phyloP scores from a whole-genome alignment of 1,139 yeast species.

The Pichia norvegensis region DNA sequence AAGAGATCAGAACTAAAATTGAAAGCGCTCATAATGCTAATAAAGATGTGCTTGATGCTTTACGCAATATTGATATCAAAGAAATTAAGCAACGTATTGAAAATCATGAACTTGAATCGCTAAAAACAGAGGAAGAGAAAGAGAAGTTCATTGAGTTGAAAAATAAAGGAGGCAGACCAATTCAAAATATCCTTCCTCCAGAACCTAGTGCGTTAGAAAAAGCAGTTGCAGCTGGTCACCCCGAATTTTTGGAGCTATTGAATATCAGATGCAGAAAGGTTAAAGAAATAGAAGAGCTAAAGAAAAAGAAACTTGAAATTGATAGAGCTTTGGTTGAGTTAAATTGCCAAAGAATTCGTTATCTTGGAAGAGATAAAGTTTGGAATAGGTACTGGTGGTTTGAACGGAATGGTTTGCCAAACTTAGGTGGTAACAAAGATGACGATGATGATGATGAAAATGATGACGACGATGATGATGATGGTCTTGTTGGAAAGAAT shows the following conservation, averaged over 20 bases:
- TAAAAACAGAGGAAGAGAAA: constrained; percentile 12
- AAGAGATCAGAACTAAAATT: constrained; percentile 46
- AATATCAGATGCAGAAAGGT: constrained; percentile 36
- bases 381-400: constrained; percentile 95
- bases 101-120: constrained; percentile 15
- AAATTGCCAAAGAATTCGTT: constrained; percentile 71
- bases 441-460: constrained; percentile 34
- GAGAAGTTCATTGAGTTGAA: constrained; percentile 15
- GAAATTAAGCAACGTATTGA: constrained; percentile 20
- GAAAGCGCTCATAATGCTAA: constrained; percentile 47
- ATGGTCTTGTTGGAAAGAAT: constrained; percentile 32
- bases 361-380: constrained; percentile 75
- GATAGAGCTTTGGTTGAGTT: constrained; percentile 55
- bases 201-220: constrained; percentile 46
- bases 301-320: constrained; percentile 39
- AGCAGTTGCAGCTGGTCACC: constrained; percentile 38
- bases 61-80: constrained; percentile 23
- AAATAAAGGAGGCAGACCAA: constrained; percentile 29
- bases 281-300: constrained; percentile 37
- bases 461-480: constrained; percentile 29
- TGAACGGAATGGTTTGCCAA: constrained; percentile 76
- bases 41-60: constrained; percentile 31
- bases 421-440: constrained; percentile 41
- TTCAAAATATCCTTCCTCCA: constrained; percentile 25
- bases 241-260: constrained; percentile 41